Conservation (phyloP, 768 basidiomycete species). For the Calvatia gigantea region DNA sequence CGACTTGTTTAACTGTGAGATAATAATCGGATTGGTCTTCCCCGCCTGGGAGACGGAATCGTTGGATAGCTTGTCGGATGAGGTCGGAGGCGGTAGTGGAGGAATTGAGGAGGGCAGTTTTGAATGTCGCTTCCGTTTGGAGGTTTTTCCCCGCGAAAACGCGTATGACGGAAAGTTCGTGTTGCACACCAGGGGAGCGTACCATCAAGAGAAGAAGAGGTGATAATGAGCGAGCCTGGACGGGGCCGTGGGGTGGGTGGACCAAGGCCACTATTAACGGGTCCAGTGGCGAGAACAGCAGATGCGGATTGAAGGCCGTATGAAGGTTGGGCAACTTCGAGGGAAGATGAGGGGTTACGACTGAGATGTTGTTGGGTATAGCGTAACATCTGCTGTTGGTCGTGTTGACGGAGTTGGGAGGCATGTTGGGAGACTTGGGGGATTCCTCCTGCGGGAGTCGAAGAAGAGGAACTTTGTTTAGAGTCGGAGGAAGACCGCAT, state of each 20-base stretch:
- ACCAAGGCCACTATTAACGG: slow-evolving; percentile 49
- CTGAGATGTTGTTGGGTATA: slow-evolving; percentile 85
- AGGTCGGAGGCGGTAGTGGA: slow-evolving; percentile 83
- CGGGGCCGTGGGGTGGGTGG: slow-evolving; percentile 56
- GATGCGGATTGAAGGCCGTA: slow-evolving; percentile 35
- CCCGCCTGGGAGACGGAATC: slow-evolving; percentile 76
- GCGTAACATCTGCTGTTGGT: slow-evolving; percentile 83
- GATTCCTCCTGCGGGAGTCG: slow-evolving; percentile 19
- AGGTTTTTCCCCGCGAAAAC: slow-evolving; percentile 91
- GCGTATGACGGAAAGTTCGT: slow-evolving; percentile 87
- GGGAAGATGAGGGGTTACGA: slow-evolving; percentile 75
- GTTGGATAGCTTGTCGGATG: slow-evolving; percentile 88
- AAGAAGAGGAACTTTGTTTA: slow-evolving; percentile 20
- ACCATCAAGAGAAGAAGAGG: slow-evolving; percentile 55
- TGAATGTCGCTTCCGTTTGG: slow-evolving; percentile 96
- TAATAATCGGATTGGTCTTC: slow-evolving; percentile 71
- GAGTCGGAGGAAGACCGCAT: slow-evolving; percentile 24
- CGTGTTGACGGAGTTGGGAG: slow-evolving; percentile 76
- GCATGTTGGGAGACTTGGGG: slow-evolving; percentile 60
- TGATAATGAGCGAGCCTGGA: slow-evolving; percentile 75
- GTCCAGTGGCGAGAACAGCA: not conserved
- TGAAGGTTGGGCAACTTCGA: slow-evolving; percentile 68
- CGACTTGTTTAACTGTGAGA: slow-evolving; percentile 90
- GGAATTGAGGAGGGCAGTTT: slow-evolving; percentile 90
- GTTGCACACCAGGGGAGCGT: slow-evolving; percentile 60